Base-by-base conservation (phyloP, 2,329 filamentous ascomycete genomes). In the Monosporascus sp. region DNA sequence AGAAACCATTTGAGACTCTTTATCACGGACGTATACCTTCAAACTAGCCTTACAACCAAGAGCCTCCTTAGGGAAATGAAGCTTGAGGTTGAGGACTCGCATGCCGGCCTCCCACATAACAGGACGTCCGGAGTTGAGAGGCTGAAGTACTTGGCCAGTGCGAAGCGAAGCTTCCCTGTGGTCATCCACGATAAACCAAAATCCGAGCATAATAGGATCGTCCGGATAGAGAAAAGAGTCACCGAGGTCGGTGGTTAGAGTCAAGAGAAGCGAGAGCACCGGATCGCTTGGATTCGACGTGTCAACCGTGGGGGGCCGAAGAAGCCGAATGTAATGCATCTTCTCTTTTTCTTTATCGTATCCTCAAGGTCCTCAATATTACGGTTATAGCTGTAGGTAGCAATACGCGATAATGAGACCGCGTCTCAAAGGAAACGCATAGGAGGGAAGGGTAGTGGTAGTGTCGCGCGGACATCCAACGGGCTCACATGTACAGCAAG, bases 301-400 rank as follows among this genome's bases (percentile, higher is more conserved):
- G 24, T 59, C 63, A 45, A 78, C 63, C 58, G 70, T 71, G 2
- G 76, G 77, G 2, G 76, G 71, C 16, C 80, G 72, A 34, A 83
- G 68, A 5, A 83, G 73, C 40, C 80, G 76, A 53, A 83, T 75
- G 69, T 84, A 84, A 59, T 84, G 80, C 81, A 84, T 84, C 19
- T 9, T 60, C 7, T 48, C 22, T 34, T 14, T 31, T 24, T 5
- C 7, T 34, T 34, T 34, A 34, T 11, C 31, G 31, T 14, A 34
- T 11, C 27, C 31, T 34, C 2, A 34, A 5, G 4, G 11, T 14
- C 31, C 9, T 14, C 31, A 14, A 34, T 34, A 34, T 34, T 34
- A 14, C 17, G 17, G 7, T 19, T 19, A 11, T 19, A 5, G 17
- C 19, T 19, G 38, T 40, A 40, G 19, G 17, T 34, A 34, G 4